A percentile compares a stretch with the other conserved stretches of the same genome.
Conservation (phyloP, 805 yeast species). For the Phaffomyces opuntiae region DNA sequence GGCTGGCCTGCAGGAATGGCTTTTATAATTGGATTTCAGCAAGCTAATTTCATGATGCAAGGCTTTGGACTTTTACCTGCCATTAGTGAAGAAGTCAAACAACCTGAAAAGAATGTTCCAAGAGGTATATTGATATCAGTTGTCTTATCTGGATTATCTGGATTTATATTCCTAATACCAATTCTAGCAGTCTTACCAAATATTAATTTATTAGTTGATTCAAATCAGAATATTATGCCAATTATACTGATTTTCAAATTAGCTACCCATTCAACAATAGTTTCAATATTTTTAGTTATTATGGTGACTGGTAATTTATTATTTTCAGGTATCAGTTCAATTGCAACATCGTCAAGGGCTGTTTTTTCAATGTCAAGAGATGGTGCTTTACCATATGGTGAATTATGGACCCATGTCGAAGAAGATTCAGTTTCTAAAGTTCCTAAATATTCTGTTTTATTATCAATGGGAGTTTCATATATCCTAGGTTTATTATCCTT, state of each 20-base stretch:
- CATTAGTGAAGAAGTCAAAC: slow-evolving; percentile 73
- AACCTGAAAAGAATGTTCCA: slow-evolving; percentile 70
- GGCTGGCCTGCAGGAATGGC: slow-evolving; percentile 73
- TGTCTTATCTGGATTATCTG: slow-evolving; percentile 56
- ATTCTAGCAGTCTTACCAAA: slow-evolving; percentile 69
- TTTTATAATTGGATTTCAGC: slow-evolving; percentile 70
- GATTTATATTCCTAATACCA: slow-evolving; percentile 67
- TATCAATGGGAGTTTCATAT: slow-evolving; percentile 57
- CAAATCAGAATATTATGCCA: slow-evolving; percentile 59
- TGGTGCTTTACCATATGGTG: slow-evolving; percentile 64
- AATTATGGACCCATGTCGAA: slow-evolving; percentile 61
- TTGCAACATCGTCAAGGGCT: slow-evolving; percentile 78
- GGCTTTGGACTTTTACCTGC: slow-evolving; percentile 81
- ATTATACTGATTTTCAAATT: slow-evolving; percentile 69
- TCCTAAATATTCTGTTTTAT: slow-evolving; percentile 62
- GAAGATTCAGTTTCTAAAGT: slow-evolving; percentile 45
- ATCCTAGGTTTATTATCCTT: slow-evolving; percentile 58
- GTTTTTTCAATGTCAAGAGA: slow-evolving; percentile 80
- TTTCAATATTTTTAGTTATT: slow-evolving; percentile 61
- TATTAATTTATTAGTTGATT: slow-evolving; percentile 44
- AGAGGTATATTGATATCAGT: slow-evolving; percentile 65
- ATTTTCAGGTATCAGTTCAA: slow-evolving; percentile 73
- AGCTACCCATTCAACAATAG: slow-evolving; percentile 60
- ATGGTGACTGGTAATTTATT: slow-evolving; percentile 62
- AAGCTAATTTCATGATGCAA: slow-evolving; percentile 71